Evolutionary conservation across 495 filamentous ascomycete genomes (phyloP), one percentile per base, ranked within the genome.

Genomic region (Lichina pygmaea): DNA sequence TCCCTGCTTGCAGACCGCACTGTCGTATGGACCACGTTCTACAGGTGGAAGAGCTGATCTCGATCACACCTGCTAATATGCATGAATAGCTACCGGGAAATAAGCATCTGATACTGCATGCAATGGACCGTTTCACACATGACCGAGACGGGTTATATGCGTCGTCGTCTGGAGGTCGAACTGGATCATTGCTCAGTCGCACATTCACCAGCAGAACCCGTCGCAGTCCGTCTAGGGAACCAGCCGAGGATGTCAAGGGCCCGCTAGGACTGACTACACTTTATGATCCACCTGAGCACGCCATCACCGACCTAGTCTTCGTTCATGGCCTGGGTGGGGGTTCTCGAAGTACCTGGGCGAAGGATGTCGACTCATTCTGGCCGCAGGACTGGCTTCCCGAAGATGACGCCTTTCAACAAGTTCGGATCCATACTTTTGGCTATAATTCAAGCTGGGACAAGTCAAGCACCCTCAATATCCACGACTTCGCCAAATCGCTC

Each of bases 401-500:
- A 43, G 41, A 43, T 13, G 33, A 24, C 31, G 41, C 41, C 10
- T 43, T 43, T 33, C 31, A 33, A 43, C 24, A 43, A 31, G 13
- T 17, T 33, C 41, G 41, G 13, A 43, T 43, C 31, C 41, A 43
- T 13, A 16, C 41, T 33, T 43, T 43, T n/a, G 41, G 41, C 41
- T 43, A 43, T 46, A 52, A 62, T 42, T 55, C 60, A 7, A 46
- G 58, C 33, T 60, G 49, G 50, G 33, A 38, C n/a, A 44, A 54
- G 43, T 53, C 56, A 33, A 64, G 57, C 49, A 50, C 54, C 37
- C 50, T 69, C 0, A 59, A 58, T 16, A 56, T 66, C 15, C 57
- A 60, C 41, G 56, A 65, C 50, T 67, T 71, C 45, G 64, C 49
- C 8, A 58, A 60, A 41, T 51, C 58, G 8, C 43, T 70, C 7